Conservation (phyloP, 257 asterid species). For the Fraxinus pennsylvanica region DNA sequence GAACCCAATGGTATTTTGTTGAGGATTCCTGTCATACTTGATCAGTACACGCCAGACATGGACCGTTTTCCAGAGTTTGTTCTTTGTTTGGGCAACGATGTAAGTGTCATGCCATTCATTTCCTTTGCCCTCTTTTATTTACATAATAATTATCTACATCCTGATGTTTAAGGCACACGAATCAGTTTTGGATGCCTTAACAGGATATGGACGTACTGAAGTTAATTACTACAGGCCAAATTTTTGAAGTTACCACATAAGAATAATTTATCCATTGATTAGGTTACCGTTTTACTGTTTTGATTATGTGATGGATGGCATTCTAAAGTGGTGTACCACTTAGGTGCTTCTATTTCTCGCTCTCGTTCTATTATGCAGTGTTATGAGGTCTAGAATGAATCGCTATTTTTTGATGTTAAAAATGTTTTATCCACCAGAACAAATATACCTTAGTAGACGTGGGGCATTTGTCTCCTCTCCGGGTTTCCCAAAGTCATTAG, state of each 20-base stretch:
- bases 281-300: neutral
- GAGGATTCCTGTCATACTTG: conserved; percentile 90
- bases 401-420: neutral
- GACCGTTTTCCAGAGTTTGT: conserved; percentile 91
- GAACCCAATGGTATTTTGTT: conserved; percentile 72
- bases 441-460: neutral
- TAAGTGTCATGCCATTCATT: conserved; percentile 42
- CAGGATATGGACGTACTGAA: conserved; percentile 7
- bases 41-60: conserved; percentile 97
- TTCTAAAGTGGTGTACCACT: neutral
- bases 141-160: neutral
- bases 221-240: neutral
- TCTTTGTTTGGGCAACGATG: conserved; percentile 97
- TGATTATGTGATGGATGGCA: neutral
- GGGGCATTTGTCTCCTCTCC: conserved; percentile 3
- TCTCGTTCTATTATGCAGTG: neutral
- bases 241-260: neutral
- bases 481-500: neutral
- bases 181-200: conserved; percentile 7
- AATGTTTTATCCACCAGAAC: neutral
- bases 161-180: neutral
- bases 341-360: neutral
- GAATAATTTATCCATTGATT: neutral
- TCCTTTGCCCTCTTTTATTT: conserved; percentile 18
- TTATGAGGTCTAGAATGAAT: neutral